phyloP scores from a whole-genome alignment of 75 land plant species.

The Pinus taeda region DNA sequence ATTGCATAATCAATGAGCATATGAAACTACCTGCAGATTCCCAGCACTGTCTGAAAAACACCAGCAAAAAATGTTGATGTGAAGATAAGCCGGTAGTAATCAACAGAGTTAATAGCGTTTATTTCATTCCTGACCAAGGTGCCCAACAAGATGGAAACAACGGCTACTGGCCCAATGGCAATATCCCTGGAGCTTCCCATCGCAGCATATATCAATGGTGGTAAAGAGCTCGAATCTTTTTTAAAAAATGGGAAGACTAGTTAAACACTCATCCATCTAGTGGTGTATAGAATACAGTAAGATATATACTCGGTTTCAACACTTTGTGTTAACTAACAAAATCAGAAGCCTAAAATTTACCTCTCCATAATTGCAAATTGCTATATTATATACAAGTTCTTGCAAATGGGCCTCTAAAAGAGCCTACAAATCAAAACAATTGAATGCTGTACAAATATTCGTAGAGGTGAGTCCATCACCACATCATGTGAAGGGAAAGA shows the following conservation, averaged over 20 bases:
- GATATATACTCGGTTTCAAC: neutral
- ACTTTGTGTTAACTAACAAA: neutral
- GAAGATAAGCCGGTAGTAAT: constrained; percentile 43
- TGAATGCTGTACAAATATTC: too few species aligned
- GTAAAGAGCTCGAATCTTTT: constrained; percentile 86
- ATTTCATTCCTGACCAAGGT: constrained; percentile 51
- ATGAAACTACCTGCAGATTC: constrained; percentile 57
- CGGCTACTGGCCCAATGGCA: constrained; percentile 83
- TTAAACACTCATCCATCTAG: neutral
- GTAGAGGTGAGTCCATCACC: too few species aligned
- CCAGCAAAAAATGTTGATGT: constrained; percentile 87
- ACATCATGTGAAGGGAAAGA: too few species aligned
- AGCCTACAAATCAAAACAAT: neutral
- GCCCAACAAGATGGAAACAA: constrained; percentile 66
- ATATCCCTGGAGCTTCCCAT: constrained; percentile 85
- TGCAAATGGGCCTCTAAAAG: neutral
- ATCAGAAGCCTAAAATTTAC: neutral
- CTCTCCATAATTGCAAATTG: neutral
- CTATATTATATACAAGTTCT: neutral
- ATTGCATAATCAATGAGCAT: neutral
- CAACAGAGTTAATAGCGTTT: constrained; percentile 36
- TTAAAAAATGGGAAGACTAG: neutral
- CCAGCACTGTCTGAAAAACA: constrained; percentile 61
- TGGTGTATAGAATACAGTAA: neutral
- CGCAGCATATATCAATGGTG: constrained; percentile 70